Conservation (phyloP, 495 filamentous ascomycete genomes). For the Penicillium arizonense region DNA sequence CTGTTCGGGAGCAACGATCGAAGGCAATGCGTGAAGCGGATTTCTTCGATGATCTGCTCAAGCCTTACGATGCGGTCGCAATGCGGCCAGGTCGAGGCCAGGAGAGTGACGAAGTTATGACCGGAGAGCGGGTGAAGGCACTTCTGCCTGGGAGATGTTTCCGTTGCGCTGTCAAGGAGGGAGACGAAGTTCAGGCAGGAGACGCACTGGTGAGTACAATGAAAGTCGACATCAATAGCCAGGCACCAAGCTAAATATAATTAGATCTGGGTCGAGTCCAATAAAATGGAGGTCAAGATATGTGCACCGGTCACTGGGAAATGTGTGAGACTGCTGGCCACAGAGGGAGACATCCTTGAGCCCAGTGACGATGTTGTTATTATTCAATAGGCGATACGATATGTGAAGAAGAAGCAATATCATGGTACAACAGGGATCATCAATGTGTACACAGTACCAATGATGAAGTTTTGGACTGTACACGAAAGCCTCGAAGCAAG, state of each 20-base stretch:
- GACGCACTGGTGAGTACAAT: neutral
- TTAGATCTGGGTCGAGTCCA: slow-evolving; percentile 7
- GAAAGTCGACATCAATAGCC: neutral
- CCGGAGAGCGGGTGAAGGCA: slow-evolving; percentile 2
- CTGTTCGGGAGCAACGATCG: neutral
- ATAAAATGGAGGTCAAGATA: slow-evolving; percentile 8
- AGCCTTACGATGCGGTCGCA: slow-evolving; percentile 7
- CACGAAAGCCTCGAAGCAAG: too few relatives aligned
- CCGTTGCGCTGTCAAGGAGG: slow-evolving; percentile 2
- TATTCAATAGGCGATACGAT: neutral
- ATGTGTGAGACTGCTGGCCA: slow-evolving; percentile 3
- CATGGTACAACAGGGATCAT: too few relatives aligned
- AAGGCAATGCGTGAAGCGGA: neutral
- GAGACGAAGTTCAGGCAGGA: neutral
- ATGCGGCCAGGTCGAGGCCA: neutral
- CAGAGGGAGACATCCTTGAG: slow-evolving; percentile 4
- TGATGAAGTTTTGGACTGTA: too few relatives aligned
- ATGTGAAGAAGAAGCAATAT: neutral
- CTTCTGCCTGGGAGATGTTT: slow-evolving; percentile 4
- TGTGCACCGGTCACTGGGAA: slow-evolving; percentile 5
- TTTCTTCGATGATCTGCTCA: slow-evolving; percentile 6
- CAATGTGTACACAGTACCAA: too few relatives aligned
- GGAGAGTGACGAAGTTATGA: neutral
- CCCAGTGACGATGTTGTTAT: slow-evolving; percentile 4
- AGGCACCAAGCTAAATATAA: neutral